Evolutionary conservation across 73 alveolate species (phyloP), one percentile per base, ranked within the genome.

Genomic region (Paramecium octaurelia): DNA sequence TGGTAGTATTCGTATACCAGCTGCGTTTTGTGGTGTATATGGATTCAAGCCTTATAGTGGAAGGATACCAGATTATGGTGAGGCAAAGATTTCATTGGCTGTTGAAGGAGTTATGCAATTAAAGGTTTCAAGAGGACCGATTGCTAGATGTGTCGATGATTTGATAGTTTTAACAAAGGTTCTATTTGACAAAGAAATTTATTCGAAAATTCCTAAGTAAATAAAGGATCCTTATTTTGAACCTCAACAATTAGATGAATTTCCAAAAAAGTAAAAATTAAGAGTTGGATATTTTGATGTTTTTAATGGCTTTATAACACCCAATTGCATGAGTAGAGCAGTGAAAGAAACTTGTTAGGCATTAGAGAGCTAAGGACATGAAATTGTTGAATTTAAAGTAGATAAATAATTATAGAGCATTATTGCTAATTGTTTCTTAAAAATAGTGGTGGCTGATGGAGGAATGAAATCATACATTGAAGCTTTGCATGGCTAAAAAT

Each of bases 1-100:
- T 5, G 99, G 99, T 2, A 91, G 96, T 73, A 83, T 95, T 6
- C 92, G 99, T 88, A 88, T 93, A 14, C 97, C 99, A n/a, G 93
- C 97, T n/a, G 73, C 84, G 20, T 95, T 93, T 77, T 46, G 91
- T 43, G 97, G 99, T 27, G 88, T 96, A 46, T 88, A 27, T 84
- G 96, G 97, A 44, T 85, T 95, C 57, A 95, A 93, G 80, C 95
- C 97, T 16, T 70, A 95, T 34, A 40, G 93, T 29, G 77, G 96
- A 60, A 93, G 97, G 88, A 75, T 92, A 24, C 64, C 95, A 8
- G 76, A 34, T 12, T 12, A 20, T 34, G 97, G 96, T 16, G 89
- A 71, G 20, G 29, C 23, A 11, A 76, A 92, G 10, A 6, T 86
- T 20, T 58, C 64, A 27, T n/a, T 36, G 5, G 54, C 36, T 8